Conservation (phyloP, 2,329 filamentous ascomycete species). For the Trichoderma arundinaceum region DNA sequence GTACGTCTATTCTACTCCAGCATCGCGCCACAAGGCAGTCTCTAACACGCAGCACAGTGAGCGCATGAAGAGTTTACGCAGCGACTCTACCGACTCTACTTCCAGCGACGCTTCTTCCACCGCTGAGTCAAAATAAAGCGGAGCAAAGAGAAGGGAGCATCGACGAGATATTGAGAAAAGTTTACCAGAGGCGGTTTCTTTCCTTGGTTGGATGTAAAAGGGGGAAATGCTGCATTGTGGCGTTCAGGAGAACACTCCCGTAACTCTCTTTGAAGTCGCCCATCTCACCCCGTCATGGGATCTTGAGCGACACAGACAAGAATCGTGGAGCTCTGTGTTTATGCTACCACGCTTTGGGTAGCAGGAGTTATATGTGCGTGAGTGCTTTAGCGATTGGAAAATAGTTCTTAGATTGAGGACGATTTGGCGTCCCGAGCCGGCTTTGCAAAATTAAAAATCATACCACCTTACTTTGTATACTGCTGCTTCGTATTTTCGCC, state of each 20-base stretch:
- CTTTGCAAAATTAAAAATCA: slow-evolving; percentile 6
- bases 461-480: not conserved
- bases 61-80: slow-evolving; percentile 48
- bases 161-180: not conserved
- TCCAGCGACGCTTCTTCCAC: slow-evolving; percentile 28
- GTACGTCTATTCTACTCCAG: slow-evolving; percentile 43
- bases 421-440: not conserved
- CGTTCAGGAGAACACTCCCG: not conserved
- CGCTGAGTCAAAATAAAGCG: not conserved
- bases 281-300: not conserved
- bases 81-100: slow-evolving; percentile 46
- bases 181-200: not conserved
- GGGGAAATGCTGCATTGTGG: not conserved
- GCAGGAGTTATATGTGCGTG: slow-evolving; percentile 12
- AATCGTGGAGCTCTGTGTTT: not conserved
- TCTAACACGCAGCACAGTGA: slow-evolving; percentile 42
- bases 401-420: not conserved
- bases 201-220: not conserved
- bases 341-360: not conserved
- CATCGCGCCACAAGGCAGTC: not conserved
- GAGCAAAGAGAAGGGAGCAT: not conserved
- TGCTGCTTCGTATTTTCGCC: too few relatives aligned
- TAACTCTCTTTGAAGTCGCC: not conserved
- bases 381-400: slow-evolving; percentile 20
- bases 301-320: not conserved